Evolutionary conservation across 2,329 filamentous ascomycete species (phyloP), one percentile per base, ranked within the genome.

Genomic region (Alternaria sp.): DNA sequence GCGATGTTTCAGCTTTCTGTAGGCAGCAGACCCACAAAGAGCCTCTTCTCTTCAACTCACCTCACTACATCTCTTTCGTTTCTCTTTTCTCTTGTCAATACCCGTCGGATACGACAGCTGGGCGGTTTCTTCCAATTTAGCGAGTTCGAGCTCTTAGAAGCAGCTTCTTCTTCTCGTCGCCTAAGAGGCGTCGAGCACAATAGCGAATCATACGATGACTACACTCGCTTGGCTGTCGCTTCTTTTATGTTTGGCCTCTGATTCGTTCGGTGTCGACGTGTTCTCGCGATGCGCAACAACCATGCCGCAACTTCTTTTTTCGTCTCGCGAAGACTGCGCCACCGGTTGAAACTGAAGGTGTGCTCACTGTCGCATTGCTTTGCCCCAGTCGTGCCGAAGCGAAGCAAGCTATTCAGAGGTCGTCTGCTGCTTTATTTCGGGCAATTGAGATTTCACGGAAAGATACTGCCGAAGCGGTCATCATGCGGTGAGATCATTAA

Each of bases 11-110:
- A 62, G 55, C 64, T 53, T 28, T 46, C 44, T 70, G 56, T 66
- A 72, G 65, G 56, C 60, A 57, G 61, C 67, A 71, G 63, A 69
- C 63, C 64, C 55, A 43, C 46, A 37, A 45, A 47, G 30, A 61
- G 61, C 66, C 66, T 45, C 60, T 63, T 67, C 67, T 63, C 57
- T 66, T 64, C 60, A 60, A 44, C 49, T 60, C 58, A 58, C 63
- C 46, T 63, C 50, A 45, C 59, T 50, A 41, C 46, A 54, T 66
- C 47, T 63, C 58, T 58, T 62, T 71, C 59, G 49, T 67, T 54
- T 55, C 58, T 46, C 41, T 61, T 56, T 18, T 61, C 37, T 58
- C 50, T 64, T 64, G 54, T 64, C 62, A 59, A 71, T 65, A 53
- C 49, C 64, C 58, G 49, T 66, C 55, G 58, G 54, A 50, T 68